Conservation (phyloP, 257 asterid genomes). For the Nicotiana undulata region DNA sequence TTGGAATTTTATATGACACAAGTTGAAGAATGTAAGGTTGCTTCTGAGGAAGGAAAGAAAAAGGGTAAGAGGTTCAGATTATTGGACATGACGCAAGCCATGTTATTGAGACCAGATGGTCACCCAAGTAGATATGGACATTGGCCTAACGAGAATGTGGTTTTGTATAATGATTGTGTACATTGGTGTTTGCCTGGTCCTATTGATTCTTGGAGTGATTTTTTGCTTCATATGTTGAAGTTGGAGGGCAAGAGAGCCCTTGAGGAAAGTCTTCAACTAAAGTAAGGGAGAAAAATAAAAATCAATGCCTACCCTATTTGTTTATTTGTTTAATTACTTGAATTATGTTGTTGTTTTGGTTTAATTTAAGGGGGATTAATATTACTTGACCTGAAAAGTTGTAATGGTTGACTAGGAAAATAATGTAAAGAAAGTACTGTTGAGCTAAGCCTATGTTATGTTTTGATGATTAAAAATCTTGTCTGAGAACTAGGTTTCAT, state of each 20-base stretch:
- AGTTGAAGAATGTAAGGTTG: constrained; percentile 24
- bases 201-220: constrained; percentile 62
- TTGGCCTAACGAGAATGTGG: constrained; percentile 25
- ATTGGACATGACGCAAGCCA: constrained; percentile 26
- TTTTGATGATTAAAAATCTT: no score
- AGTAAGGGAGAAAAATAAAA: background rate
- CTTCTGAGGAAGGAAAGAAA: constrained; percentile 10
- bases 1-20: constrained; percentile 29
- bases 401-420: no score
- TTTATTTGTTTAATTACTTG: background rate
- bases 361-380: background rate
- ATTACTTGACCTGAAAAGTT: background rate
- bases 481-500: no score
- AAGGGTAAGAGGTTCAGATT: constrained; percentile 17
- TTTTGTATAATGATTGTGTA: constrained; percentile 32
- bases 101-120: constrained; percentile 34
- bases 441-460: no score
- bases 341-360: background rate
- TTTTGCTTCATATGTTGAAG: constrained; percentile 44
- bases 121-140: constrained; percentile 37
- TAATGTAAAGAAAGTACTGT: no score
- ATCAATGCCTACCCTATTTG: background rate
- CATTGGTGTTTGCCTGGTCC: constrained; percentile 58
- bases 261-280: constrained; percentile 18
- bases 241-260: constrained; percentile 30